Evolutionary conservation across 2,329 filamentous ascomycete species (phyloP), one percentile per base, ranked within the genome.

Genomic region (Cryphonectria nitschkei): DNA sequence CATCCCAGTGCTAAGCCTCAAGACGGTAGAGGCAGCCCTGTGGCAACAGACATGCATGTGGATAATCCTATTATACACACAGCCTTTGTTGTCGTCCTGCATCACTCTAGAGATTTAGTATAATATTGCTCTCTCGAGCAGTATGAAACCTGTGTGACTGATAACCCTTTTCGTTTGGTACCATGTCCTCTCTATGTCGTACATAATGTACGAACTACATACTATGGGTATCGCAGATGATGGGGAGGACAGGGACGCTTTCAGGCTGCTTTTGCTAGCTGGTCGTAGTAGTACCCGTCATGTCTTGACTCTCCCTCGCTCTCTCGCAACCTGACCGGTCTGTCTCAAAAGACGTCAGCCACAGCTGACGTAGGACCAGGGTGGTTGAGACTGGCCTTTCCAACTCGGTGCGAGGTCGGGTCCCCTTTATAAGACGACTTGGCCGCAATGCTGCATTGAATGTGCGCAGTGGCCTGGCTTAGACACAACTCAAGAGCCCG

Each of bases 401-500:
- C n/a, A 46, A 8, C 8, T 39, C 39, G 61, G 32, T 41, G n/a
- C 61, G n/a, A n/a, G 22, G 37, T 6, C n/a, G 13, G n/a, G 61
- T 22, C 37, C 22, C 5, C 14, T 22, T 46, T 19, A n/a, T 29
- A 6, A 26, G 60, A 41, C 32, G 32, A 41, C 29, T 7, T 34
- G 60, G 14, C 5, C 13, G 29, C 54, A 14, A 6, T 37, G 39
- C 34, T 41, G 19, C 60, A 13, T n/a, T 22, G 34, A 8, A 37
- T 6, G 26, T 19, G 58, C n/a, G 37, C 37, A 26, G 19, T 8
- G 60, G 32, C 9, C 19, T 19, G 41, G 22, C 19, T 9, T 50
- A 50, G 46, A 50, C n/a, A 32, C 13, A 3, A 19, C 54, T 32
- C 29, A 69, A 68, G 73, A 14, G 73, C 29, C 56, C 13, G 14